These are phyloP conservation scores for Fusarium longipes DNA, from an alignment of 2,329 filamentous ascomycete species.

Conservation along the genomic window DNA sequence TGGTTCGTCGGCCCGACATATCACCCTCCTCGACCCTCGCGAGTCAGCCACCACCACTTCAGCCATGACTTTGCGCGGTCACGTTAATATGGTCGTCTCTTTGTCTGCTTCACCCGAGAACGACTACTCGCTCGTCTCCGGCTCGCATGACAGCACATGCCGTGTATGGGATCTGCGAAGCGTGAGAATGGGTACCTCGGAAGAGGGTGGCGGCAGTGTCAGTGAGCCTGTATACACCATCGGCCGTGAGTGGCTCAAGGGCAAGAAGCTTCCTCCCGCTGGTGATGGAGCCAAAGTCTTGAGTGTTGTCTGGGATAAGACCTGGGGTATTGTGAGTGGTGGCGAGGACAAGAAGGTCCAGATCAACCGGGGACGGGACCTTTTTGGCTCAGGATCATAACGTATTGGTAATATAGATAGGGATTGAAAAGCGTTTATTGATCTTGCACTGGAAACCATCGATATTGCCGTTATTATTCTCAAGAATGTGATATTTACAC, in stretches of 20 bases:
- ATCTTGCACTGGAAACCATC: constrained; percentile 23
- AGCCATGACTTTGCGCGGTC: constrained; percentile 91
- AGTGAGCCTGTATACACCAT: constrained; percentile 81
- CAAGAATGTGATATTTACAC: neutral
- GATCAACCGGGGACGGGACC: constrained; percentile 77
- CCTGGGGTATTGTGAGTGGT: constrained; percentile 88
- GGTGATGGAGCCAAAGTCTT: constrained; percentile 94
- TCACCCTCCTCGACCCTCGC: constrained; percentile 93
- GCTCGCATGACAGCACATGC: constrained; percentile 91
- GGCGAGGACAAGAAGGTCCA: constrained; percentile 96
- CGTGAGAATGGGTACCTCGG: constrained; percentile 67
- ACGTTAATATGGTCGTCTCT: constrained; percentile 77
- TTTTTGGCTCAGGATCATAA: constrained; percentile 56
- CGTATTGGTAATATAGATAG: constrained; percentile 18
- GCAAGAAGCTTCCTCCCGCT: constrained; percentile 71
- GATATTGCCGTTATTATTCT: neutral
- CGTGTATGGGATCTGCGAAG: constrained; percentile 93
- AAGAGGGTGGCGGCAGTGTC: constrained; percentile 72
- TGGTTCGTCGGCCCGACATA: constrained; percentile 85
- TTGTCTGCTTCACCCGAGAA: constrained; percentile 68
- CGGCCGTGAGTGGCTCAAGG: constrained; percentile 76
- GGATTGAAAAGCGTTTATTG: constrained; percentile 28
- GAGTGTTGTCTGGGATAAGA: constrained; percentile 84
- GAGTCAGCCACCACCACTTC: constrained; percentile 79
- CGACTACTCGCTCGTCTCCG: constrained; percentile 86